Conservation (phyloP, 768 basidiomycete species). For the Nidularia pulvinata region DNA sequence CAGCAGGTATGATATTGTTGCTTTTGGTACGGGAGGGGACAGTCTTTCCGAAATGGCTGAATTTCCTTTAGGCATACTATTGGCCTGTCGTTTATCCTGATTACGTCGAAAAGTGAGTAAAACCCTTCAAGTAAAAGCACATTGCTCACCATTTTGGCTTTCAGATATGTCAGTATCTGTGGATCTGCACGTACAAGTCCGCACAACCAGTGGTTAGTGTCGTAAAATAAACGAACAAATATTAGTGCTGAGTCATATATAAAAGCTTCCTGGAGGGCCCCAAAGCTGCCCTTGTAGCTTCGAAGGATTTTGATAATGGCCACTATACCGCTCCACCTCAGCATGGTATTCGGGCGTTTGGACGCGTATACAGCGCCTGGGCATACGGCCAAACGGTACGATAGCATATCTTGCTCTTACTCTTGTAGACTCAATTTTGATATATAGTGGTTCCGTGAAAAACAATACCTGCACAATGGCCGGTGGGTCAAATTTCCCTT, state of each 20-base stretch:
- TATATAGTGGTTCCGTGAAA: conserved; percentile 52
- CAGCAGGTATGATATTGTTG: conserved; percentile 19
- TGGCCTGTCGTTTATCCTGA: conserved; percentile 59
- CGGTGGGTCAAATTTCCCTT: conserved; percentile 18
- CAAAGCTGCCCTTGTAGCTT: conserved; percentile 50
- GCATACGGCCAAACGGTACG: conserved; percentile 55
- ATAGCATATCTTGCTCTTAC: not conserved
- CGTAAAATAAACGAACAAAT: not conserved
- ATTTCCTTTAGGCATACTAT: conserved; percentile 34
- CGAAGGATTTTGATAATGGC: conserved; percentile 53
- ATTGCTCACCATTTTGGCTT: not conserved
- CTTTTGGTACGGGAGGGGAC: not conserved
- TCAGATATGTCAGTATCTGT: conserved; percentile 48
- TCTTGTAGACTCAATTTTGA: not conserved
- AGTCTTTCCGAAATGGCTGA: too few species aligned
- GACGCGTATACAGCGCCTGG: conserved; percentile 56
- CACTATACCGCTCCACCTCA: conserved; percentile 48
- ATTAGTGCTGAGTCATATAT: not conserved
- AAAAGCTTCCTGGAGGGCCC: conserved; percentile 59
- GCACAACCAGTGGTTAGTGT: conserved; percentile 50
- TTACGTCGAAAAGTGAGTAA: conserved; percentile 42
- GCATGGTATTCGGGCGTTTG: conserved; percentile 54
- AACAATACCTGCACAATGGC: conserved; percentile 40
- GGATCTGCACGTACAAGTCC: conserved; percentile 55
- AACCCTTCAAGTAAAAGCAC: not conserved